phyloP scores from a whole-genome alignment of 1,284 basidiomycete genomes.

The Ganoderma leucocontextum region DNA sequence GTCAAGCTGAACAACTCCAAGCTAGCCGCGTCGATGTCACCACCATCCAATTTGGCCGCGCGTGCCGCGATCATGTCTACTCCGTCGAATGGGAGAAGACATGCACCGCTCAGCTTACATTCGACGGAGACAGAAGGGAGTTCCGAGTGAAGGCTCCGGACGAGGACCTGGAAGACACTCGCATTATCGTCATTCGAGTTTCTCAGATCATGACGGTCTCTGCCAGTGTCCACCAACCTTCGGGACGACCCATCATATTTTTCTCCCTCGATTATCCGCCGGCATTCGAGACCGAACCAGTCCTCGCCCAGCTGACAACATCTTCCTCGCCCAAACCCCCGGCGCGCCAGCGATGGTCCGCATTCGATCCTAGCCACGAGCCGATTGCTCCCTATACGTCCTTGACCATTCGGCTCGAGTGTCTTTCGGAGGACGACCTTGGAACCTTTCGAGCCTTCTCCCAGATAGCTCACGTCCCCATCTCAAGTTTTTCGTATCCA shows the following conservation, averaged over 20 bases:
- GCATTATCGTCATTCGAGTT: conserved; percentile 53
- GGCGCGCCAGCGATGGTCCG: conserved; percentile 34
- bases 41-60: conserved; percentile 60
- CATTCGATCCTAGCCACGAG: conserved; percentile 39
- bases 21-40: conserved; percentile 41
- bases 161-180: conserved; percentile 25
- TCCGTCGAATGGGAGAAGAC: conserved; percentile 64
- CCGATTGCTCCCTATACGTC: conserved; percentile 55
- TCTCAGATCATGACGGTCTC: conserved; percentile 52
- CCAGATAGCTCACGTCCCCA: conserved; percentile 46
- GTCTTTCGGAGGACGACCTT: conserved; percentile 43
- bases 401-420: conserved; percentile 56
- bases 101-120: conserved; percentile 43
- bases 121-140: conserved; percentile 56
- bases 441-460: conserved; percentile 48
- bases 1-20: conserved; percentile 40
- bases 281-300: conserved; percentile 47
- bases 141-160: conserved; percentile 48
- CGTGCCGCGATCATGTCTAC: conserved; percentile 59
- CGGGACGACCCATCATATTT: conserved; percentile 47
- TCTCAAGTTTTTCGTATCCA: conserved; percentile 46
- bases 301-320: conserved; percentile 34
- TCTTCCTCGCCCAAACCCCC: conserved; percentile 33
- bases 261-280: conserved; percentile 55
- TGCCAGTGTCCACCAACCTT: conserved; percentile 39